Evolutionary conservation across 1,284 basidiomycete genomes (phyloP), one percentile per base, ranked within the genome.

Genomic region (Naganishia sp.): DNA sequence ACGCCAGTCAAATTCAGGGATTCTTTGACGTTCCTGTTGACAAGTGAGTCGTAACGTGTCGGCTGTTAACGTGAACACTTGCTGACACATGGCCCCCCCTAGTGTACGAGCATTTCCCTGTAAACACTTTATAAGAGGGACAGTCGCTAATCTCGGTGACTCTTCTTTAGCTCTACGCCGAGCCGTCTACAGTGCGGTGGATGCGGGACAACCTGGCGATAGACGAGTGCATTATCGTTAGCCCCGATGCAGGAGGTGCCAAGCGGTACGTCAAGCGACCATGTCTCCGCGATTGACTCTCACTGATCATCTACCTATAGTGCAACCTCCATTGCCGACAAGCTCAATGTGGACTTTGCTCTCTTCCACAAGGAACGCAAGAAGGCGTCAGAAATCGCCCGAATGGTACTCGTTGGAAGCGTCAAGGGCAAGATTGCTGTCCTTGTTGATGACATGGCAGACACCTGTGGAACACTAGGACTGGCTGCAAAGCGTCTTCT

Each of bases 21-120:
- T 99, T 99, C 84, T 99, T 99, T 80, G 95, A 99, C 80, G 95
- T 98, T n/a, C 96, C 96, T 18, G 95, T 99, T 69, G 95, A 99
- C 84, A 97, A 97, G 94, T 96, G 79, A 85, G 92, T 87, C 57
- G 15, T 5, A 23, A 23, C 15, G 31, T 15, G 43, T 10, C 13
- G 31, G 1, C 46, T 25, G 21, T 39, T 21, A 11, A 21, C 3
- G 13, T 13, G 7, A 21, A 46, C 13, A n/a, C 35, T 42, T 13
- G 39, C 39, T 51, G 31, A 54, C 35, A 41, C 21, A 15, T 25
- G 9, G 31, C 17, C 1, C 6, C n/a, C 21, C 31, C 18, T 25
- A 65, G 63, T 42, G 58, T 61, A 61, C n/a, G 58, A 17, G 41
- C 15, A 39, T 21, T 31, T 28, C 21, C 7, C 11, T 10, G 17